phyloP scores from a whole-genome alignment of 768 basidiomycete genomes.

The Mycena vitilis region DNA sequence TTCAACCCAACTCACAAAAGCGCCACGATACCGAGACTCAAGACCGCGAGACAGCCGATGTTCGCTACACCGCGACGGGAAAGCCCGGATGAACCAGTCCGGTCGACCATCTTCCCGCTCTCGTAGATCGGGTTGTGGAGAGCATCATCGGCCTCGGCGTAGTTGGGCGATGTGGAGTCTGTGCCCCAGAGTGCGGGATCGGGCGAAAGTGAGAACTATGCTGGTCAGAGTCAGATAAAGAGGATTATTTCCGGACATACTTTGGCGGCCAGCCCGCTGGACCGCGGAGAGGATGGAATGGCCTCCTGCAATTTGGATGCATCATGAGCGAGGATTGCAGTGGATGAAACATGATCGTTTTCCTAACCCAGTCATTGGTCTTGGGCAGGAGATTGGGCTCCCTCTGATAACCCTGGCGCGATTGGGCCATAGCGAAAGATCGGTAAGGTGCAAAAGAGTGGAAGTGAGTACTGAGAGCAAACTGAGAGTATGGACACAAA shows the following conservation, averaged over 20 bases:
- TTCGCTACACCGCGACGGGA: slow-evolving; percentile 8
- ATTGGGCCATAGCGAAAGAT: slow-evolving; percentile 6
- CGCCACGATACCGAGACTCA: slow-evolving; percentile 62
- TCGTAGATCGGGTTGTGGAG: slow-evolving; percentile 66
- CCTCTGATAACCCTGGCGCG: slow-evolving; percentile 4
- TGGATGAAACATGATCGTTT: background rate
- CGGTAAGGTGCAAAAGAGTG: slow-evolving; percentile 11
- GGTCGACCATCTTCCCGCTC: slow-evolving; percentile 62
- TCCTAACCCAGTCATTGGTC: slow-evolving; percentile 2
- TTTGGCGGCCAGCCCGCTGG: slow-evolving; percentile 22
- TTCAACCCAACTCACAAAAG: slow-evolving; percentile 60
- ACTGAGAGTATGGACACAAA: background rate
- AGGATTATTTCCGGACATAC: background rate
- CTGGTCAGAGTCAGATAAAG: background rate
- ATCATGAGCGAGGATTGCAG: slow-evolving; percentile 1
- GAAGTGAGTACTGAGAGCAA: background rate
- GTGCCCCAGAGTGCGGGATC: slow-evolving; percentile 81
- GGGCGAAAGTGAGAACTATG: slow-evolving; percentile 76
- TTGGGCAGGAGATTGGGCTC: slow-evolving; percentile 17
- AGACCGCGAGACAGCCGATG: slow-evolving; percentile 54
- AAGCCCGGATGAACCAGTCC: slow-evolving; percentile 62
- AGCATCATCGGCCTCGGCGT: slow-evolving; percentile 72
- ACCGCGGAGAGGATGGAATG: background rate
- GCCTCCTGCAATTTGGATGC: background rate
- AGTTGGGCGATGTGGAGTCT: slow-evolving; percentile 64